Evolutionary conservation across 2,329 filamentous ascomycete genomes (phyloP).

Genomic region (Trichoderma breve): DNA sequence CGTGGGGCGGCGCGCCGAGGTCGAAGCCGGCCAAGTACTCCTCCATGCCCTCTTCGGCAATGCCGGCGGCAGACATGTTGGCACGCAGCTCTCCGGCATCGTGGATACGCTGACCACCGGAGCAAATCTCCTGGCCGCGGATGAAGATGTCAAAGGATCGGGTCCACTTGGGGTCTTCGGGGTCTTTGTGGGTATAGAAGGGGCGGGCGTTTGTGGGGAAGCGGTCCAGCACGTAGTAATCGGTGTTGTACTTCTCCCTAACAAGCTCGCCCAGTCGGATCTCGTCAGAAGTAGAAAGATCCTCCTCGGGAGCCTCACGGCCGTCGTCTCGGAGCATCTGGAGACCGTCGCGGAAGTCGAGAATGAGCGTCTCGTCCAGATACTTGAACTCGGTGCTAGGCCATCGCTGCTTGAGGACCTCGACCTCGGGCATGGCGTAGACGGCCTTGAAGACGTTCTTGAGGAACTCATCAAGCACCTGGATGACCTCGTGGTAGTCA

Average conservation of each 20-base stretch:
- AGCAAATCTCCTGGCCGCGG: constrained; percentile 87
- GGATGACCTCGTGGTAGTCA: constrained; percentile 85
- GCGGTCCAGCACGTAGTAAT: constrained; percentile 93
- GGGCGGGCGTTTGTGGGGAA: constrained; percentile 82
- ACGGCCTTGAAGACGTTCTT: constrained; percentile 63
- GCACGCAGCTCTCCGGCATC: constrained; percentile 70
- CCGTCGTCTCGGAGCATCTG: constrained; percentile 80
- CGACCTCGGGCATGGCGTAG: constrained; percentile 62
- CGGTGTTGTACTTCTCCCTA: constrained; percentile 81
- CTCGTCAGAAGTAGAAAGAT: constrained; percentile 81
- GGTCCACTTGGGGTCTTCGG: constrained; percentile 68
- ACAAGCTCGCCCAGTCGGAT: constrained; percentile 81
- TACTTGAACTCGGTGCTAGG: constrained; percentile 84
- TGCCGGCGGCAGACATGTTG: constrained; percentile 72
- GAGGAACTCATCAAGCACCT: constrained; percentile 74
- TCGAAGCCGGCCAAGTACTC: constrained; percentile 89
- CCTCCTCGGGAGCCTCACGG: constrained; percentile 70
- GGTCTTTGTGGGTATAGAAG: constrained; percentile 88
- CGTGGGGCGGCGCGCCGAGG: constrained; percentile 84
- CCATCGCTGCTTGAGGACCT: constrained; percentile 77
- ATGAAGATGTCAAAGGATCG: constrained; percentile 97
- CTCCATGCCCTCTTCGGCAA: constrained; percentile 79
- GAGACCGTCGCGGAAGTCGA: constrained; percentile 77
- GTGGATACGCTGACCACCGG: constrained; percentile 90
- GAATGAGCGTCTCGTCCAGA: constrained; percentile 78